Conservation (phyloP, 2,329 filamentous ascomycete species). For the Trichoderma guizhouense region DNA sequence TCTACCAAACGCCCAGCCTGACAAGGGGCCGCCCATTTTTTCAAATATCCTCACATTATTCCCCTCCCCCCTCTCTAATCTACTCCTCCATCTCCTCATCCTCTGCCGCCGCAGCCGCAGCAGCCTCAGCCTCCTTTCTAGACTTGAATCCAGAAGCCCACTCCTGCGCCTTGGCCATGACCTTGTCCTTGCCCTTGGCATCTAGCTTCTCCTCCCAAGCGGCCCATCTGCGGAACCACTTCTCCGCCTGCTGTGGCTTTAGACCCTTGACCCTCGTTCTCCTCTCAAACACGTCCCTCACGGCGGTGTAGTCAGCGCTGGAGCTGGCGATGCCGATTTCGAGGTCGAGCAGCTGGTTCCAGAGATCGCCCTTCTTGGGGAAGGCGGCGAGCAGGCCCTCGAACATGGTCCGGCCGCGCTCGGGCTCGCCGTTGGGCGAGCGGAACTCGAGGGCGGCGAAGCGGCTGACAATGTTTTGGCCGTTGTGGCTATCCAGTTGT, state of each 20-base stretch:
- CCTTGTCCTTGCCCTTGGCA: constrained; percentile 62
- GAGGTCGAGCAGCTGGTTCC: constrained; percentile 87
- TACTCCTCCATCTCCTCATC: constrained; percentile 37
- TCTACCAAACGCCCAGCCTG: constrained; percentile 14
- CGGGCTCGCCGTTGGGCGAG: constrained; percentile 74
- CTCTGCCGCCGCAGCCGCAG: constrained; percentile 32
- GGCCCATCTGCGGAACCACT: constrained; percentile 89
- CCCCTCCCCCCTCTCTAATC: background rate
- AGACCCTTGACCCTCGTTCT: constrained; percentile 66
- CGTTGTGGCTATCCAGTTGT: constrained; percentile 66
- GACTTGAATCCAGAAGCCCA: constrained; percentile 59
- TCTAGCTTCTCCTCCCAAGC: constrained; percentile 79
- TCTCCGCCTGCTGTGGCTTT: constrained; percentile 78
- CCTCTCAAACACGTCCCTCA: constrained; percentile 79
- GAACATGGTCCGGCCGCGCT: constrained; percentile 92
- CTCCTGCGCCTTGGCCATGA: constrained; percentile 67
- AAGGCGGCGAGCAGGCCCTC: constrained; percentile 80
- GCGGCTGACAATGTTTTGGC: constrained; percentile 69
- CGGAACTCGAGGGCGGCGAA: constrained; percentile 93
- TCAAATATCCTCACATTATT: background rate
- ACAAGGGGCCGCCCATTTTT: background rate
- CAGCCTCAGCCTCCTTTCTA: constrained; percentile 40
- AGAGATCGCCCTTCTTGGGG: constrained; percentile 86
- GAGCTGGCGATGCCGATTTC: constrained; percentile 62
- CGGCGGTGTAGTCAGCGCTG: constrained; percentile 51